Evolutionary conservation across 2,329 filamentous ascomycete genomes (phyloP), one percentile per base, ranked within the genome.

Genomic region (Hypomyces perniciosus): DNA sequence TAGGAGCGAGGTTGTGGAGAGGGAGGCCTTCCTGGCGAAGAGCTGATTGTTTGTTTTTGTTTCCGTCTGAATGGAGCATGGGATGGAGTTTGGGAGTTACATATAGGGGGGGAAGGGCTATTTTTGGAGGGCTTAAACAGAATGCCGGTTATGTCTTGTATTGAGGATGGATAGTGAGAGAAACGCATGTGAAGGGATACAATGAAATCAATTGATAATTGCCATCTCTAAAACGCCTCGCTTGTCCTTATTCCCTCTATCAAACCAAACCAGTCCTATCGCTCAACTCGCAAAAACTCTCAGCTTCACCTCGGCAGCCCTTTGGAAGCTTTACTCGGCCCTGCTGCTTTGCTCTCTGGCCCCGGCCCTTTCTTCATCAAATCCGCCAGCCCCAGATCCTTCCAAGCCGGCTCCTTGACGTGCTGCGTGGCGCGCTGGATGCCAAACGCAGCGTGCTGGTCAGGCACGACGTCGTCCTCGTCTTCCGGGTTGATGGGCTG

Each of bases 401-500:
- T 85, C 88, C 88, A 95, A 6, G 83, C 83, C 1, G 85, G 77
- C 69, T 90, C 86, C 61, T 78, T 79, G 59, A 75, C 77, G 56
- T 79, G 79, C 70, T 90, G 85, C 12, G 87, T 91, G 8, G 88
- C 88, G 58, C 86, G 80, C 67, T 88, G 83, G 61, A 95, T 93
- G 37, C 88, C 89, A 65, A 93, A 93, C 0, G 88, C 89, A 9
- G 88, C 88, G 64, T 93, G 88, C 70, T 93, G 88, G 67, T 93
- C 88, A 0, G 89, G 88, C 4, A 93, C 88, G 4, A 93, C 86
- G 62, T 93, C 88, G 63, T 93, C 89, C 69, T 93, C 88, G 65
- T 93, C 88, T 68, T 93, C 88, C 0, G 89, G 88, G 65, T 93
- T 92, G 63, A 90, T 77, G 38, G 88, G 89, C 65, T 90, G 87